These are phyloP conservation scores for Lecanicillium sp. DNA, from an alignment of 2,329 filamentous ascomycete species.

Conservation along the genomic window DNA sequence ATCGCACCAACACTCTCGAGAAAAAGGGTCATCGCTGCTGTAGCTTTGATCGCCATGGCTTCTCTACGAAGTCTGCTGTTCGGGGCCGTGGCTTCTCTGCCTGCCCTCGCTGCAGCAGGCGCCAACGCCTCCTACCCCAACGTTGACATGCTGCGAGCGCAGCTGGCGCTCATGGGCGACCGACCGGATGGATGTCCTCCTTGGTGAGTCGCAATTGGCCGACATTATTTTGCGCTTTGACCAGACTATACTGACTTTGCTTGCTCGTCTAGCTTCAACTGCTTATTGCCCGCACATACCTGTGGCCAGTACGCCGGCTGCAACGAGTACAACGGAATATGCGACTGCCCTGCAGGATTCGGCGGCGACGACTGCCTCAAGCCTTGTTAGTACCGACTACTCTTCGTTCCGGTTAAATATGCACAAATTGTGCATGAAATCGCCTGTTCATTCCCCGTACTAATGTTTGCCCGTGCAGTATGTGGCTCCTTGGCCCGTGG, in stretches of 20 bases:
- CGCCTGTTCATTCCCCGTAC: not conserved
- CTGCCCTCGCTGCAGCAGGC: conserved; percentile 28
- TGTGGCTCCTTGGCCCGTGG: conserved; percentile 84
- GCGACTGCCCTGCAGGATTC: conserved; percentile 83
- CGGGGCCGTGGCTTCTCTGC: conserved; percentile 31
- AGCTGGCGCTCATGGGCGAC: conserved; percentile 61
- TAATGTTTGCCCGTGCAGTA: conserved; percentile 32
- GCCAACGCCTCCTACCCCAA: conserved; percentile 52
- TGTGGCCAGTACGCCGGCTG: conserved; percentile 88
- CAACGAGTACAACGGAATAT: conserved; percentile 86
- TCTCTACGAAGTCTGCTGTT: conserved; percentile 29
- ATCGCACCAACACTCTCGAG: too few species aligned
- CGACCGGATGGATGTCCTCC: conserved; percentile 72
- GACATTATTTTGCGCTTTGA: not conserved
- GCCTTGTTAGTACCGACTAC: conserved; percentile 52
- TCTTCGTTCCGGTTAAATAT: too few species aligned
- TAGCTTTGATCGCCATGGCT: conserved; percentile 26
- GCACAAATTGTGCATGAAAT: too few species aligned
- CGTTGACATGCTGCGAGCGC: conserved; percentile 51
- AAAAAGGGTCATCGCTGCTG: too few species aligned
- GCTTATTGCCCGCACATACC: conserved; percentile 82
- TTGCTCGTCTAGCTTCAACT: conserved; percentile 86
- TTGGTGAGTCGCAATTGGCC: conserved; percentile 45
- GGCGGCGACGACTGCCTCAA: conserved; percentile 88
- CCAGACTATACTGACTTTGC: not conserved